phyloP scores from a whole-genome alignment of 1,284 basidiomycete genomes.

The Hypsizygus ulmarius region DNA sequence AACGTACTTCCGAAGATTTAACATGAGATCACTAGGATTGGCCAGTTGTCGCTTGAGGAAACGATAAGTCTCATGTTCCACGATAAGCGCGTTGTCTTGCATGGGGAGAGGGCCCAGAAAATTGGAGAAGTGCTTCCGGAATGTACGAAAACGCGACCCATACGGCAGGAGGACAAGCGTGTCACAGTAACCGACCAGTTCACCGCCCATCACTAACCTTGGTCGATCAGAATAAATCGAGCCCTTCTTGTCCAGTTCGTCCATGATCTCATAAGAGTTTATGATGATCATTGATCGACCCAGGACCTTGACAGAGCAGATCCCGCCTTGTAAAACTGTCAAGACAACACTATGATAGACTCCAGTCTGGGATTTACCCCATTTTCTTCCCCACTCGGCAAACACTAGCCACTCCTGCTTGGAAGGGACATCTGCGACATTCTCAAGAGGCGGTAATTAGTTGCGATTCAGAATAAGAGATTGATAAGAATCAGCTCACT shows the following conservation, averaged over 20 bases:
- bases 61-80: slow-evolving; percentile 21
- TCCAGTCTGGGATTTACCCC: slow-evolving; percentile 26
- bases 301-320: slow-evolving; percentile 29
- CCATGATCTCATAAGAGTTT: slow-evolving; percentile 31
- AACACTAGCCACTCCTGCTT: slow-evolving; percentile 41
- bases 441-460: slow-evolving; percentile 23
- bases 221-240: slow-evolving; percentile 38
- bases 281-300: slow-evolving; percentile 39
- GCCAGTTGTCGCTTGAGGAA: slow-evolving; percentile 25
- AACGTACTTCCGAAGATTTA: slow-evolving; percentile 28
- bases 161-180: slow-evolving; percentile 30
- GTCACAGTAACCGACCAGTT: slow-evolving; percentile 27
- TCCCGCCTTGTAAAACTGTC: slow-evolving; percentile 19
- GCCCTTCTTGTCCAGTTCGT: slow-evolving; percentile 35
- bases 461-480: not conserved
- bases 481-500: slow-evolving; percentile 12
- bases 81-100: slow-evolving; percentile 19
- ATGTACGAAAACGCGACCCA: slow-evolving; percentile 27
- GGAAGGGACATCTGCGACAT: slow-evolving; percentile 38
- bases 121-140: slow-evolving; percentile 29
- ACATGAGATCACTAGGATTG: slow-evolving; percentile 23
- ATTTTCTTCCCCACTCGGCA: slow-evolving; percentile 41
- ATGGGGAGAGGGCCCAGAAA: slow-evolving; percentile 17
- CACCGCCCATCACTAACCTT: slow-evolving; percentile 29
- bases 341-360: not conserved